These are phyloP conservation scores for Orbilia brochopaga DNA, from an alignment of 2,329 filamentous ascomycete genomes.

Conservation along the genomic window DNA sequence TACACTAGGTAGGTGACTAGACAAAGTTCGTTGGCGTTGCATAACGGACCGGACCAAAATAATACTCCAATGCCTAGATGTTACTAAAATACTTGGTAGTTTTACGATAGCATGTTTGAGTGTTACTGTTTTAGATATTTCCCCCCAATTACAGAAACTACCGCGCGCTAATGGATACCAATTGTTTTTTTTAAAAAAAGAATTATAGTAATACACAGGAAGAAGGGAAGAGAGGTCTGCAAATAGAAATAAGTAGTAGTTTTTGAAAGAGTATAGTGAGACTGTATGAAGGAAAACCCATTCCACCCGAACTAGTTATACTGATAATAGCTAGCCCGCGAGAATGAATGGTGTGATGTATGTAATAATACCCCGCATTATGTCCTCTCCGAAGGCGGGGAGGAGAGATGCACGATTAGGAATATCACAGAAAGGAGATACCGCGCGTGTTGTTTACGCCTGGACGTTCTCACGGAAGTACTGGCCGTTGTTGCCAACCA, in stretches of 20 bases:
- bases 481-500: conserved; percentile 37
- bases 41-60: no score
- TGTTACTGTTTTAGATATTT: conserved; percentile 4
- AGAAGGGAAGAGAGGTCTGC: conserved; percentile 3
- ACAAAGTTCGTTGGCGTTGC: no score
- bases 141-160: conserved; percentile 46
- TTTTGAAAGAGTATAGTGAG: conserved; percentile 15
- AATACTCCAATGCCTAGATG: no score
- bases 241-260: conserved; percentile 9
- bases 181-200: conserved; percentile 14
- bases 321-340: no score
- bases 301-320: no score
- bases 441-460: conserved; percentile 5
- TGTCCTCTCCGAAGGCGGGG: not conserved
- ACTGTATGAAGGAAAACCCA: not conserved
- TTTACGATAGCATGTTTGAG: no score
- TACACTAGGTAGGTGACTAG: no score
- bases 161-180: conserved; percentile 45
- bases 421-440: no score
- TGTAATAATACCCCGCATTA: not conserved
- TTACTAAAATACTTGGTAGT: no score
- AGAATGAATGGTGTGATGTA: no score
- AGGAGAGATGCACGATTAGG: no score
- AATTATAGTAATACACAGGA: conserved; percentile 21
- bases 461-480: conserved; percentile 46